Evolutionary conservation across 2,329 filamentous ascomycete genomes (phyloP), one percentile per base, ranked within the genome.

Genomic region (Talaromyces islandicus): DNA sequence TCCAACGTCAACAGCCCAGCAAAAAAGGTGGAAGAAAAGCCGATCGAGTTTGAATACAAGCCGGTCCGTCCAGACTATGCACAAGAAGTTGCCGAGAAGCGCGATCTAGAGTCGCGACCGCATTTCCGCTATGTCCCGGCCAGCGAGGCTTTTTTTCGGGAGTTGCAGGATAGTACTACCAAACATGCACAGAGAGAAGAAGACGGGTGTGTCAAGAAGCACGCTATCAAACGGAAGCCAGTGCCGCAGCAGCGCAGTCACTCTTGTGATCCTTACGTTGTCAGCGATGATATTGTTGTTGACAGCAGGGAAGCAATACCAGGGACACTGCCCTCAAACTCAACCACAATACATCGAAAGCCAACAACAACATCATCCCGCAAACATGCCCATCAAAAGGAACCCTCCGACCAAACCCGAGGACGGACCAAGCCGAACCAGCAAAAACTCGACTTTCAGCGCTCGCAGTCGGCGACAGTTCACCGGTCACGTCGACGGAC

Each of bases 101-200:
- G 61, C 1, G 57, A 56, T 3, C 58, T 62, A 2, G 58, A 56
- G 7, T 55, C 56, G 5, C 64, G 60, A 12, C 64, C 67, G 38
- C 65, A 67, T 12, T 73, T 74, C 50, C 66, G 65, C 17, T 75
- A 75, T 51, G 72, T 74, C 17, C 72, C 70, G 2, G 69, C 72
- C 0, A 66, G 62, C 6, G 60, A 66, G 19, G 62, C 61, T 11
- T 73, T 71, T 25, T 32, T 66, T 19, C 64, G 70, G 25, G 68
- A 71, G 6, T 56, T 66, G 6, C 64, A 68, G 66, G 30, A 64
- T 66, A 35, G 65, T 64, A 30, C 61, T 63, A 29, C 62, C 64
- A 48, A 27, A 7, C 19, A 32, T 9, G 3, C 10, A 62, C 59
- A 30, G 62, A 64, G 11, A 54, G 59, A 19, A 61, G 57, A 32